A percentile compares a stretch with the other conserved stretches of the same genome.
These are phyloP conservation scores for Colletotrichum theobromicola DNA, from an alignment of 2,329 filamentous ascomycete species.

Conservation along the genomic window DNA sequence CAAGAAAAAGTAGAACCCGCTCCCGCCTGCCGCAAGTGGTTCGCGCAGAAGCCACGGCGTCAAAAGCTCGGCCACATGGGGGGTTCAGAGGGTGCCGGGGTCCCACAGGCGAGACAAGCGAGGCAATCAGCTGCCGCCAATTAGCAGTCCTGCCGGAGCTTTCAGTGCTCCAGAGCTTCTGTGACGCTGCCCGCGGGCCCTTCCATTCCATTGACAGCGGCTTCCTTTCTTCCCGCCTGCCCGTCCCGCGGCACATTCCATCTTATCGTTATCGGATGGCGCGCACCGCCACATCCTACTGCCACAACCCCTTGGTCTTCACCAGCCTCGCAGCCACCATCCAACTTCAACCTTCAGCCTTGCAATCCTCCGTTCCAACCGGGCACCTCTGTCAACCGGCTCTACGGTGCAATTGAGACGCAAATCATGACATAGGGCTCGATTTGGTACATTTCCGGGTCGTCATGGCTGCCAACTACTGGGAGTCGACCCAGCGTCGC, in stretches of 20 bases:
- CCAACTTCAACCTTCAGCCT: not conserved
- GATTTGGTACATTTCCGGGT: not conserved
- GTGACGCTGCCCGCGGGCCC: not conserved
- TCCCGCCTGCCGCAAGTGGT: slow-evolving; percentile 20
- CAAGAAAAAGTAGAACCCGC: slow-evolving; percentile 19
- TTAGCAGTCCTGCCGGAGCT: slow-evolving; percentile 13
- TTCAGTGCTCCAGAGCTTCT: slow-evolving; percentile 12
- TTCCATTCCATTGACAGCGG: not conserved
- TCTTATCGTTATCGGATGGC: slow-evolving; percentile 11
- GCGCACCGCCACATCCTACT: not conserved
- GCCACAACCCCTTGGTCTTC: not conserved
- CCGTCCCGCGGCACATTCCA: slow-evolving; percentile 5
- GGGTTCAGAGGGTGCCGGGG: not conserved
- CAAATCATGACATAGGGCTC: slow-evolving; percentile 4
- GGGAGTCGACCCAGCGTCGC: slow-evolving; percentile 89
- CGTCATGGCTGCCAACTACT: slow-evolving; percentile 92
- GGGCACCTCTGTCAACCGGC: not conserved
- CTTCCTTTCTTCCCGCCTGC: not conserved
- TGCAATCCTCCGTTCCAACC: not conserved
- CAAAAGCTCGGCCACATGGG: slow-evolving; percentile 20
- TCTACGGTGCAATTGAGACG: not conserved
- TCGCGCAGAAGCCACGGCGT: slow-evolving; percentile 21
- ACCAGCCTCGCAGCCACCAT: not conserved
- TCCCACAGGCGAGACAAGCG: slow-evolving; percentile 17
- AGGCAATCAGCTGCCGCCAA: slow-evolving; percentile 21